Base-by-base conservation (phyloP, 257 asterid genomes). In the Forsythia viridissima region DNA sequence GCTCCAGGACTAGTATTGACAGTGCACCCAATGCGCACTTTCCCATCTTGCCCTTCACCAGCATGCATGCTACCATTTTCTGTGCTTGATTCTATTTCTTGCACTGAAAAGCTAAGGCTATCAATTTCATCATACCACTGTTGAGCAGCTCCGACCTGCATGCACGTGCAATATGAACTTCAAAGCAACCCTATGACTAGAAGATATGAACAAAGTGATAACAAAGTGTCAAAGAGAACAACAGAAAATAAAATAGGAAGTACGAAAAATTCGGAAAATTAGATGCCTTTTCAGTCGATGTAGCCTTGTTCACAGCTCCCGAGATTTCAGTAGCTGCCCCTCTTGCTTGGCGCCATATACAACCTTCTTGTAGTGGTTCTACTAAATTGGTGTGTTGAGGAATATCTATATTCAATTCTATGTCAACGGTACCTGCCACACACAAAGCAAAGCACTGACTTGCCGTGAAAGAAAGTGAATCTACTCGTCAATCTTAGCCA, bases 1-100 rank as follows among this genome's bases (percentile, higher is more conserved):
- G 96, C 90, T 84, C 98, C 97, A 5, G 98, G 99, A 83, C 99
- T 96, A n/a, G 93, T 87, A 86, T 89, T 88, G 77, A 92, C 74
- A 15, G 88, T 84, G 90, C 94, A 90, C 72, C 81, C 86, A 74
- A 96, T 84, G 57, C 91, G 76, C 66, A 86, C 83, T 80, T 76
- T 90, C 75, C 87, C 90, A 18, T 90, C 93, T 71, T 82, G 84
- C 76, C 81, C 86, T 51, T 80, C 85, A 63, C 6, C 70, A 13
- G 44, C 37, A 66, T 59, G 66, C 41, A 21, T 73, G 43, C 51
- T 87, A 75, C 75, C 87, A 71, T 82, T 86, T 81, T 76, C 81
- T 72, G 38, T 24, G 63, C 76, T 75, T 21, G 84, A 66, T 81
- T 81, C 92, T 69, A 81, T 85, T 83, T 82, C 87, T 18, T 88